These are phyloP conservation scores for Diaporthe batatas DNA, from an alignment of 2,329 filamentous ascomycete species.

Conservation along the genomic window DNA sequence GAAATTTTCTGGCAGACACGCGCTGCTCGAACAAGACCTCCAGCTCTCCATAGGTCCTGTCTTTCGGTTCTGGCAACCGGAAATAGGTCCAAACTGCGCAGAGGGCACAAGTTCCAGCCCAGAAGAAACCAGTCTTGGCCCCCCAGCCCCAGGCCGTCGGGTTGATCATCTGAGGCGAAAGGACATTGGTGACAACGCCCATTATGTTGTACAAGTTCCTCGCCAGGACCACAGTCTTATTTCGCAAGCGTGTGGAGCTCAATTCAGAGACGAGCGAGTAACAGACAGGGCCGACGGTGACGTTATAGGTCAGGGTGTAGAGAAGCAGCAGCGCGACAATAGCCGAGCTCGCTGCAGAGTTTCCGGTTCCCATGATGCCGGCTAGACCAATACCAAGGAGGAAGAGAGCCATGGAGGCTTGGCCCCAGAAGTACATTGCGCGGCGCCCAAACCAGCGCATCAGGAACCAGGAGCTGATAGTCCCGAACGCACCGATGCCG, in stretches of 20 bases:
- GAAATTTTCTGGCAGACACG: conserved; percentile 58
- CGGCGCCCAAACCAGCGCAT: conserved; percentile 64
- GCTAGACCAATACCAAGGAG: conserved; percentile 45
- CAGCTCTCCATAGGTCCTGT: conserved; percentile 67
- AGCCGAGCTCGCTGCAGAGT: conserved; percentile 53
- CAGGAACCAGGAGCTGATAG: conserved; percentile 63
- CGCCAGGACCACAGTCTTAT: conserved; percentile 61
- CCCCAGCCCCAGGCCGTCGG: conserved; percentile 61
- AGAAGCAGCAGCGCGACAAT: conserved; percentile 62
- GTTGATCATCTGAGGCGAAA: conserved; percentile 63
- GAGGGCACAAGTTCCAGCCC: conserved; percentile 58
- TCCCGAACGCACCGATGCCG: conserved; percentile 65
- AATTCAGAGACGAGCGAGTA: conserved; percentile 61
- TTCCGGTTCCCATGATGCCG: conserved; percentile 9
- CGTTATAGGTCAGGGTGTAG: conserved; percentile 59
- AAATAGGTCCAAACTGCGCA: conserved; percentile 65
- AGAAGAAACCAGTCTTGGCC: conserved; percentile 63
- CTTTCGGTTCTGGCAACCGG: conserved; percentile 67
- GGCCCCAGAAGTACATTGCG: conserved; percentile 60
- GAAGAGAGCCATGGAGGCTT: conserved; percentile 56
- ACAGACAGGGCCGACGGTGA: conserved; percentile 60
- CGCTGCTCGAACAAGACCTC: conserved; percentile 66
- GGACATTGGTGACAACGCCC: conserved; percentile 61
- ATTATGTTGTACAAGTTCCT: conserved; percentile 62
- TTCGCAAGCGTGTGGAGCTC: conserved; percentile 58